Evolutionary conservation across 139 green algal genomes (phyloP).

Genomic region (Chlorokybus atmophyticus): DNA sequence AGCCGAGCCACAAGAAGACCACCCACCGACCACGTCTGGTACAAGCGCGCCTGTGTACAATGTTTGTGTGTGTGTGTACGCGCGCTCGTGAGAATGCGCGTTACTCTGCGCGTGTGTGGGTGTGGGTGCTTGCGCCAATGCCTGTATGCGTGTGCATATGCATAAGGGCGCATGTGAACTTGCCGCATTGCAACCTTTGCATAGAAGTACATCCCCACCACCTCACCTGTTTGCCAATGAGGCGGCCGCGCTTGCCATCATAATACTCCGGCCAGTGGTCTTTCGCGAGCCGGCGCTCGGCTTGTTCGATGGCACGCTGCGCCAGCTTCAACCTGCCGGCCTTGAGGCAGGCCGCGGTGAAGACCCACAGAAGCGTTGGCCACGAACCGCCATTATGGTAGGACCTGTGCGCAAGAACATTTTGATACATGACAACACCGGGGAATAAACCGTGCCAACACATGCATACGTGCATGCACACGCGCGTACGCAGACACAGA

Average conservation of each 20-base stretch:
- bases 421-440: too few species aligned
- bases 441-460: too few species aligned
- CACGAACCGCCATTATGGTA: slow-evolving; percentile 29
- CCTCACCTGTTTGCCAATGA: not conserved
- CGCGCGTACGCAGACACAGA: too few species aligned
- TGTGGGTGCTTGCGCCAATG: too few species aligned
- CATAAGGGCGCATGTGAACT: not conserved
- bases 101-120: not conserved
- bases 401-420: slow-evolving; percentile 4
- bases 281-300: slow-evolving; percentile 6
- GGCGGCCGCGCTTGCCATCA: slow-evolving; percentile 10
- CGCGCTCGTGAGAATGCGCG: not conserved
- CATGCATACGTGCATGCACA: too few species aligned
- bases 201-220: not conserved
- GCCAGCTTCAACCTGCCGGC: slow-evolving; percentile 15
- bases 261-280: slow-evolving; percentile 26
- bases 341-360: slow-evolving; percentile 22
- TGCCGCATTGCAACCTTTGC: not conserved
- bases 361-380: slow-evolving; percentile 23
- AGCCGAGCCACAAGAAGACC: slow-evolving; percentile 9
- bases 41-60: slow-evolving; percentile 9
- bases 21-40: slow-evolving; percentile 22
- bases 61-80: not conserved
- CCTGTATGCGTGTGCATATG: too few species aligned
- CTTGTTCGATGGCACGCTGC: slow-evolving; percentile 12